phyloP scores from a whole-genome alignment of 2,329 filamentous ascomycete genomes.

The Lasiodiplodia theobromae region DNA sequence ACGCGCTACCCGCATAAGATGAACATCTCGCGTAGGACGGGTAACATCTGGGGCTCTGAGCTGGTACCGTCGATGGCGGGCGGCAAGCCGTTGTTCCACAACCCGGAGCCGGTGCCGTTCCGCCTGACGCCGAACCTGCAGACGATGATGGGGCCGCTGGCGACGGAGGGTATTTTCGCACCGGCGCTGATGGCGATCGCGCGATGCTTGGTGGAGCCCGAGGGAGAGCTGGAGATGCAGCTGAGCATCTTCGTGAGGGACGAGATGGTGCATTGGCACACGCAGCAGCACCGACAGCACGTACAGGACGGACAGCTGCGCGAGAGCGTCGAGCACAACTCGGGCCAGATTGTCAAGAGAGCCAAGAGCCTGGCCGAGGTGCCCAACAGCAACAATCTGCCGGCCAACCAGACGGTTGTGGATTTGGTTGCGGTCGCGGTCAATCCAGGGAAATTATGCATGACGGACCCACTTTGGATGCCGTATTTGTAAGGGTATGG shows the following conservation, averaged over 20 bases:
- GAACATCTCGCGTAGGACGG: conserved; percentile 83
- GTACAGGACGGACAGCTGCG: conserved; percentile 70
- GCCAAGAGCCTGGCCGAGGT: conserved; percentile 83
- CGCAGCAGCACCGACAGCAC: conserved; percentile 71
- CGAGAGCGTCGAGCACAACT: conserved; percentile 84
- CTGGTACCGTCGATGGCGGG: conserved; percentile 88
- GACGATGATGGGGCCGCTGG: conserved; percentile 92
- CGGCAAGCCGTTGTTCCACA: conserved; percentile 88
- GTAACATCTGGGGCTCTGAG: conserved; percentile 96
- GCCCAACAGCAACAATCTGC: conserved; percentile 76
- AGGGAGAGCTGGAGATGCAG: conserved; percentile 86
- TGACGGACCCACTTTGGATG: conserved; percentile 97
- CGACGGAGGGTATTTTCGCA: conserved; percentile 96
- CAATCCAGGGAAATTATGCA: conserved; percentile 85
- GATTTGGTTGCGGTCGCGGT: conserved; percentile 92
- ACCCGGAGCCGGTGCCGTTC: conserved; percentile 95
- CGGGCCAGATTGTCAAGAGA: conserved; percentile 89
- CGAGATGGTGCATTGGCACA: conserved; percentile 98
- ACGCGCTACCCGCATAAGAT: conserved; percentile 96
- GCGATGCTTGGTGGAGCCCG: conserved; percentile 86
- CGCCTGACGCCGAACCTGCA: conserved; percentile 95
- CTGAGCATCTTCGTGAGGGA: conserved; percentile 94
- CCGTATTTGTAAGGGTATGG: conserved; percentile 74
- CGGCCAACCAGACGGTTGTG: conserved; percentile 96
- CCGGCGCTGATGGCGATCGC: conserved; percentile 96